phyloP scores from a whole-genome alignment of 306 rosid genomes.

The Ceratonia siliqua region DNA sequence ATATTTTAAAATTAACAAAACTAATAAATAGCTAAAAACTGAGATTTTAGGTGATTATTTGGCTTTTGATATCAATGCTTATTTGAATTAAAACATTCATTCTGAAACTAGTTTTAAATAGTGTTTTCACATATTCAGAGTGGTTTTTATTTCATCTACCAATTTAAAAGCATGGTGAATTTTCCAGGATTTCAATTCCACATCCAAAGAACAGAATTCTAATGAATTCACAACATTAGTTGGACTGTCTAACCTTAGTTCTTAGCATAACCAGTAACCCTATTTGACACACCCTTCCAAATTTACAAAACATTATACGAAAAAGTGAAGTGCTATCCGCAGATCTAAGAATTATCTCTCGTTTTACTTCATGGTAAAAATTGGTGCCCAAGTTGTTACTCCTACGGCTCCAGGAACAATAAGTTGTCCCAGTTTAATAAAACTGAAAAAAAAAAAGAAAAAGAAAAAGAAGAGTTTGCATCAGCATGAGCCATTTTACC shows the following conservation, averaged over 20 bases:
- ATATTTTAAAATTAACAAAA: neutral
- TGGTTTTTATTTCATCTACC: neutral
- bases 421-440: neutral
- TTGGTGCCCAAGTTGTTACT: neutral
- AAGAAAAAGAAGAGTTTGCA: no score
- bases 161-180: neutral
- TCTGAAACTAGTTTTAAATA: neutral
- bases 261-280: neutral
- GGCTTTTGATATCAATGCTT: neutral
- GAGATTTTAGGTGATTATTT: conserved; percentile 13
- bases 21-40: neutral
- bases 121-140: neutral
- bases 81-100: neutral
- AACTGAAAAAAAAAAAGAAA: neutral
- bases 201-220: neutral
- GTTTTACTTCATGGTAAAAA: neutral
- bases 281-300: neutral
- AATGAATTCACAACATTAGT: neutral
- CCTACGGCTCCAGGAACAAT: neutral
- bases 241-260: neutral
- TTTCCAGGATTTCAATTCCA: neutral
- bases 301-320: neutral
- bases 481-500: conserved; percentile 48
- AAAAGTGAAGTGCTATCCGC: neutral
- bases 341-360: neutral